Conservation (phyloP, 2,329 filamentous ascomycete genomes). For the Aspergillus unguis region DNA sequence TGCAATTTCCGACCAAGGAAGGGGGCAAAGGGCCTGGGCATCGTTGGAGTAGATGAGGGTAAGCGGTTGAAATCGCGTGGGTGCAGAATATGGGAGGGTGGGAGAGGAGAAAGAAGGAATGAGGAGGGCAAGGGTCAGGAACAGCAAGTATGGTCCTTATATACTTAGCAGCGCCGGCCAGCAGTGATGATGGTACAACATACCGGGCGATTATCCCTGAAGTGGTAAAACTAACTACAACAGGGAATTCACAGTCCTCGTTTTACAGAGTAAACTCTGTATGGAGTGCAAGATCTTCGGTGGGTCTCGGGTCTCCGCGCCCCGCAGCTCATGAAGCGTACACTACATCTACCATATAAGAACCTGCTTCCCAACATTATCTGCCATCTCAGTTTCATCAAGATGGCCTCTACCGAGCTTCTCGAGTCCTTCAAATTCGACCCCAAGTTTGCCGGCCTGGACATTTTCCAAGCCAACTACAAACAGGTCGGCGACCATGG, state of each 20-base stretch:
- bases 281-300: too few species aligned
- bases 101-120: conserved; percentile 2
- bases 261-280: too few species aligned
- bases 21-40: too few species aligned
- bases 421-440: background rate
- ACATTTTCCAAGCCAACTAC: conserved; percentile 40
- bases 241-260: background rate
- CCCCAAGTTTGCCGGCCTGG: conserved; percentile 28
- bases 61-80: too few species aligned
- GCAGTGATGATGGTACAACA: background rate
- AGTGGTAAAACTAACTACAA: background rate
- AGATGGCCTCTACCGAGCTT: too few species aligned
- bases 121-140: conserved; percentile 1
- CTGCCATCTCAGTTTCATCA: background rate
- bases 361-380: too few species aligned
- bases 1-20: too few species aligned
- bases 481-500: conserved; percentile 39
- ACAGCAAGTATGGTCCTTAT: conserved; percentile 8
- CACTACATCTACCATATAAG: too few species aligned
- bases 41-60: too few species aligned
- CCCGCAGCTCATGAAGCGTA: too few species aligned
- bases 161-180: conserved; percentile 1
- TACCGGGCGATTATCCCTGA: background rate
- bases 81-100: conserved; percentile 10
- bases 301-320: too few species aligned